A percentile compares a stretch with the other conserved stretches of the same genome.
Evolutionary conservation across 306 rosid species (phyloP).

Genomic region (Corylus heterophylla): DNA sequence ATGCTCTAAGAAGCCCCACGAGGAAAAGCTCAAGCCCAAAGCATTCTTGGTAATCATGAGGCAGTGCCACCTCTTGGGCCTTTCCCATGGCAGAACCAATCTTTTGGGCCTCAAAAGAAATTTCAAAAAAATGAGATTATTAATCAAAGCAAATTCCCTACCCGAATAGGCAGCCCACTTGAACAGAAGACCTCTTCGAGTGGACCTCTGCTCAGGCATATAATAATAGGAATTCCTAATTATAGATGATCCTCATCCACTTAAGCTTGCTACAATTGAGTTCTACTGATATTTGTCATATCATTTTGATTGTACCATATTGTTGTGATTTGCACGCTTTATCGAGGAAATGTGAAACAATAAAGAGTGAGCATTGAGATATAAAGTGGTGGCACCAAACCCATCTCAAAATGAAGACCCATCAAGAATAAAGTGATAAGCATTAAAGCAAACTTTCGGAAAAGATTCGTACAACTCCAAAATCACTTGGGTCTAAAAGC

Average conservation of each 20-base stretch:
- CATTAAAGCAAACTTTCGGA: background rate
- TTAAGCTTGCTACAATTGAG: background rate
- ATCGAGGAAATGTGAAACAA: background rate
- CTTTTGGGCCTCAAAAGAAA: background rate
- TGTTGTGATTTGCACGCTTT: background rate
- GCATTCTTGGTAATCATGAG: background rate
- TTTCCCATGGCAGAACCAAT: background rate
- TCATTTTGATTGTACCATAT: too few species aligned
- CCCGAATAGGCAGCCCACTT: too few species aligned
- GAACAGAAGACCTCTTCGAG: too few species aligned
- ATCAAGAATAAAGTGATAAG: background rate
- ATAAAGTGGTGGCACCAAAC: conserved; percentile 28
- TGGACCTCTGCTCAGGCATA: too few species aligned
- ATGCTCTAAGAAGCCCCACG: background rate
- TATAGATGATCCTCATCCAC: too few species aligned
- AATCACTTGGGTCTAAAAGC: background rate
- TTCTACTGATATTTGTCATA: background rate
- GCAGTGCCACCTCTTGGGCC: background rate
- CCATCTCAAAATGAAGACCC: background rate
- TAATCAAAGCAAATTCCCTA: background rate
- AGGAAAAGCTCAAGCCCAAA: background rate
- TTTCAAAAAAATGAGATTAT: background rate
- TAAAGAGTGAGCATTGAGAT: conserved; percentile 14
- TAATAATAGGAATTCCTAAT: too few species aligned
- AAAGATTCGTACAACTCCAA: background rate